Evolutionary conservation across 352 stramenopile species (phyloP).

Genomic region (Globisporangium takayamanum): DNA sequence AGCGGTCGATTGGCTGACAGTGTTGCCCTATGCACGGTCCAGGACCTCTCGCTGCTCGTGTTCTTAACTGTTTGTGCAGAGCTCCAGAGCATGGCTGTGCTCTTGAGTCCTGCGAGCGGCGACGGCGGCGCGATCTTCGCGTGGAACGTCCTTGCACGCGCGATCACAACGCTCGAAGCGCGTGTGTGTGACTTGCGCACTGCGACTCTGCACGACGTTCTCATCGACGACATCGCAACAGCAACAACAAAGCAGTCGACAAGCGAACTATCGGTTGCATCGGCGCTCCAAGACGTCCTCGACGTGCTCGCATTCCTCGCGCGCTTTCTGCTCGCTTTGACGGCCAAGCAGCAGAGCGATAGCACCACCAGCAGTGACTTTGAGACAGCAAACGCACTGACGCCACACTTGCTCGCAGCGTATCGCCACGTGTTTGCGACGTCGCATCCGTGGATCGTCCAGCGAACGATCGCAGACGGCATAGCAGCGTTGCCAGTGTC

Average conservation of each 20-base stretch:
- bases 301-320: constrained; percentile 4
- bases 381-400: not conserved
- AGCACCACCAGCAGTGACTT: not conserved
- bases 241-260: not conserved
- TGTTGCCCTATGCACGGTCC: not conserved
- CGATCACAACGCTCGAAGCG: constrained; percentile 8
- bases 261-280: not conserved
- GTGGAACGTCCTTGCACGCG: constrained; percentile 7
- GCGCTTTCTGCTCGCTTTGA: constrained; percentile 5
- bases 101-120: constrained; percentile 1
- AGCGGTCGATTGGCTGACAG: not conserved
- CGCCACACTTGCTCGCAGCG: not conserved
- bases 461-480: constrained; percentile 4
- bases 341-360: not conserved
- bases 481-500: not conserved
- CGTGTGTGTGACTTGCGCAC: constrained; percentile 8
- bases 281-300: not conserved
- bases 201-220: constrained; percentile 6
- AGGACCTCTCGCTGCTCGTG: constrained; percentile 14
- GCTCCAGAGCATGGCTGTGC: constrained; percentile 7
- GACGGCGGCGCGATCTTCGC: constrained; percentile 12
- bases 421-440: constrained; percentile 11
- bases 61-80: constrained; percentile 14
- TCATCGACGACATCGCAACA: not conserved
- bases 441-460: constrained; percentile 11